Base-by-base conservation (phyloP, 75 land plant species). In the Picea sitchensis region DNA sequence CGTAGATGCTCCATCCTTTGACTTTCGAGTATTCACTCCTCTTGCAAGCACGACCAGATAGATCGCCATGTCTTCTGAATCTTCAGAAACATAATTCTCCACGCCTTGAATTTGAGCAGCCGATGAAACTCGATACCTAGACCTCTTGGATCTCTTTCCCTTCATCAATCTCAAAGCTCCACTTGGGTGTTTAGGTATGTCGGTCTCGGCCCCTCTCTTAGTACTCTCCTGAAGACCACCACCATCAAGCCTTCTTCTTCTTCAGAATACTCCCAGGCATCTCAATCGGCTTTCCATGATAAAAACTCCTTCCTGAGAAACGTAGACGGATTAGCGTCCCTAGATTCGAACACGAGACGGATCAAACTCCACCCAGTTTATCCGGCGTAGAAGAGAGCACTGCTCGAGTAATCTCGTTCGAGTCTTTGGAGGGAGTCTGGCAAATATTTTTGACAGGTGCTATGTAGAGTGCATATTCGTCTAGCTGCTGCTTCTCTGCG, bases 221-320 rank as follows among this genome's bases (percentile, higher is more conserved):
- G 73, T 36, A 17, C 47, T 44, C 4, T 44, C 47, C 4, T 44
- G 5, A 47, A n/a, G 14, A n/a, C 76, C 17, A 34, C 32, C 73
- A 44, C 57, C 34, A 15, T 30, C 64, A 3, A 26, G 11, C 21
- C 63, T 60, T 84, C 65, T 74, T 83, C 12, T 82, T 74, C 79
- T 68, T 87, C 20, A 68, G 81, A 87, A 73, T 83, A 87, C 78
- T 83, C 71, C 88, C 84, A 84, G 78, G 84, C 87, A 14, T 87
- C 87, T 59, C 84, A 81, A 44, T 84, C 32, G 6, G 86, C 79
- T 60, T 87, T 87, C 88, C 86, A 84, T 1, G 88, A 87, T 14
- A 41, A 38, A 34, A 87, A 87, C 4, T 81, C 87, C 58, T 87
- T 86, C 9, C 77, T 82, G 80, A 4, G 80, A 77, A 58, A 65